Base-by-base conservation (phyloP, 805 yeast species). In the Kuraishia capsulata region DNA sequence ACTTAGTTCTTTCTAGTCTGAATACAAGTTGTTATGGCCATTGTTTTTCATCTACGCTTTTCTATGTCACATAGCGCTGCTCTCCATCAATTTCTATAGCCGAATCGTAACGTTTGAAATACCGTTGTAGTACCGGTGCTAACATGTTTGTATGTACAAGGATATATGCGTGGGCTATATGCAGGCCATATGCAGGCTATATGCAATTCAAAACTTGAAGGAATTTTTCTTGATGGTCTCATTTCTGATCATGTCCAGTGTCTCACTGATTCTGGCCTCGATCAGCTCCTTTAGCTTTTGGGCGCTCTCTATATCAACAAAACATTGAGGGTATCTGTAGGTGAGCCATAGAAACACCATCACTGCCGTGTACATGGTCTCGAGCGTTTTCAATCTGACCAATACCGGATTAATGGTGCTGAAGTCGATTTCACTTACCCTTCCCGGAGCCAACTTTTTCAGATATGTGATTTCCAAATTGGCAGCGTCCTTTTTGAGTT, bases 261-360 rank as follows among this genome's bases (percentile, higher is more conserved):
- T 73, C 44, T 70, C 71, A 42, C 66, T 64, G 32, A 80, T 77
- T 38, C 74, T 59, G 42, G 64, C 66, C 52, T 89, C 96, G 38
- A 87, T 76, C 43, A 84, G 59, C 21, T 73, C 62, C 53, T 83
- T 83, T 48, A 86, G 57, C 39, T 82, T 84, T 19, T 58, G 54
- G 0, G 95, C 95, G 35, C 86, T 72, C 42, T 79, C 84, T 13
- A 76, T 65, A 55, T 87, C 96, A 14, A 82, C 73, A 48, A 88
- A 85, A 37, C 76, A 69, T 23, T 81, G 76, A 1, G 97, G 95
- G 65, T 81, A 90, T 50, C 97, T 65, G 54, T 85, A 89, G 39
- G 84, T 71, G 44, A 90, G 65, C 98, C 98, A 90, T 52, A 86
- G 63, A 52, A 76, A 90, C 5, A 84, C 59, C 47, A 78, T 69